Base-by-base conservation (phyloP, 2,329 filamentous ascomycete genomes). In the Fusarium coicis region DNA sequence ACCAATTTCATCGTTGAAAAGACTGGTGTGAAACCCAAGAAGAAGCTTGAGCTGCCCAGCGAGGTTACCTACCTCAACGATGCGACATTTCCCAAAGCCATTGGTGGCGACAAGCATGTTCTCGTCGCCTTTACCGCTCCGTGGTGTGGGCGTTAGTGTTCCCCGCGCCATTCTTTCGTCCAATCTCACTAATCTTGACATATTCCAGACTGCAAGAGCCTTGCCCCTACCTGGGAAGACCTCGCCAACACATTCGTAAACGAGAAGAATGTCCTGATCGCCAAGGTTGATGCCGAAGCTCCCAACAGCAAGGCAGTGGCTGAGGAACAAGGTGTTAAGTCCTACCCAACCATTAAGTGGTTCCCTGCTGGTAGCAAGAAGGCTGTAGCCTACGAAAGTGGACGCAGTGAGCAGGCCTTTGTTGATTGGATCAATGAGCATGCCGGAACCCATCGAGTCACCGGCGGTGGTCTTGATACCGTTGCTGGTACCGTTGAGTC, bases 341-440 rank as follows among this genome's bases (percentile, higher is more conserved):
- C 93, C 40, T 99, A 97, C 88, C 96, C 96, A 55, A 99, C 96
- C 72, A 97, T 99, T 87, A 97, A 97, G 87, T 99, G 92, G 90
- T 99, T 98, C 89, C 90, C 94, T 76, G 93, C 93, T 82, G 95
- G 95, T 77, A 93, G 91, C 80, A 93, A 89, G 73, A 90, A 93
- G 79, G 83, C 91, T 50, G 88, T 92, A 77, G 80, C 86, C 50
- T 99, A 98, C 88, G 85, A 87, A 60, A 92, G 93, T 69, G 93
- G 89, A 70, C 95, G 96, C 75, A 86, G 87, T 55, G 94, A 98
- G 86, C 86, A 89, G 52, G 93, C 91, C 74, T 86, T 99, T 46
- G 83, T 98, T 75, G 83, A 88, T 9, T 99, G 93, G 85, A 81
- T 99, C 84, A 99, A 99, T 87, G 87, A 91, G 77, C 93, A 98